A percentile compares a stretch with the other conserved stretches of the same genome.
Evolutionary conservation across 345 rosid genomes (phyloP).

Genomic region (Hibiscus syriacus): DNA sequence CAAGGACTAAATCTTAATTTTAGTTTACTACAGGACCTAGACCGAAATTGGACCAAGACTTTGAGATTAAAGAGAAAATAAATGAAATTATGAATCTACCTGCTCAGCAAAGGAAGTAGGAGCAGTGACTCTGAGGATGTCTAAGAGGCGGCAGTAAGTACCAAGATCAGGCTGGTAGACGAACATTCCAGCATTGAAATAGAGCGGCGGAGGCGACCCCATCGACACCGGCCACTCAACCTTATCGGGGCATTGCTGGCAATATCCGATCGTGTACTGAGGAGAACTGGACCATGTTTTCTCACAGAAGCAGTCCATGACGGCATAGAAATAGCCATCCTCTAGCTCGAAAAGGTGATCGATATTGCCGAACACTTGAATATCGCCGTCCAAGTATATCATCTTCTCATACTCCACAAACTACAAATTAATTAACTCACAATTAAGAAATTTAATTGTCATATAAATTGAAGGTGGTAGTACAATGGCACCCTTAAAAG

Average conservation of each 20-base stretch:
- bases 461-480: no score
- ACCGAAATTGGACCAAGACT: no score
- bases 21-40: no score
- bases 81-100: conserved; percentile 19
- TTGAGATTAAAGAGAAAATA: not conserved
- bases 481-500: no score
- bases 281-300: conserved; percentile 39
- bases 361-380: conserved; percentile 53
- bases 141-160: conserved; percentile 28
- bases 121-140: conserved; percentile 25
- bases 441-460: no score
- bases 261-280: conserved; percentile 39
- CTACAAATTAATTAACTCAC: conserved; percentile 11
- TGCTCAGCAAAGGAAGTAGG: conserved; percentile 52
- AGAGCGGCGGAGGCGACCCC: conserved; percentile 30
- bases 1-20: no score
- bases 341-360: conserved; percentile 48
- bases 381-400: conserved; percentile 64
- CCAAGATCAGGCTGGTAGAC: conserved; percentile 32
- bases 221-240: conserved; percentile 30
- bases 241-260: conserved; percentile 44
- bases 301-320: conserved; percentile 54
- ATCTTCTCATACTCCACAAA: conserved; percentile 59
- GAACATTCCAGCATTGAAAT: conserved; percentile 27
- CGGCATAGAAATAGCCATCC: conserved; percentile 35